These are phyloP conservation scores for Cupressus sempervirens DNA, from an alignment of 75 land plant species.

Conservation along the genomic window DNA sequence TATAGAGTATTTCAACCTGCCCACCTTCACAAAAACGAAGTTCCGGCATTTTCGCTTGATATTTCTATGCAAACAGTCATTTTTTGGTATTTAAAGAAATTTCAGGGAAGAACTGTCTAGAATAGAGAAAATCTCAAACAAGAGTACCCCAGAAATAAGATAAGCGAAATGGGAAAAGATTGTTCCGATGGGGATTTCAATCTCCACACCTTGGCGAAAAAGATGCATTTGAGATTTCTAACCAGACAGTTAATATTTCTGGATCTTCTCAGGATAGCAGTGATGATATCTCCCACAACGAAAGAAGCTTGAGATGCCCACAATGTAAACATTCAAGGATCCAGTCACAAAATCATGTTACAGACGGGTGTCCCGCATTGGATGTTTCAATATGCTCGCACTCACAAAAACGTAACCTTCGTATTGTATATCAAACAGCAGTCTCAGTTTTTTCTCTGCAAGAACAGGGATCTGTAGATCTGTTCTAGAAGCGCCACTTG, in stretches of 20 bases:
- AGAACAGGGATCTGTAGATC: background rate
- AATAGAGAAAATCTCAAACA: background rate
- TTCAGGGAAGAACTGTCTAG: background rate
- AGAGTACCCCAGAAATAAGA: background rate
- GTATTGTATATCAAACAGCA: no score
- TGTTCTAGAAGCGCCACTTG: background rate
- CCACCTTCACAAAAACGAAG: background rate
- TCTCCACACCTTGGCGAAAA: background rate
- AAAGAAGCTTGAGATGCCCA: no score
- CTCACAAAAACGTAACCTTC: no score
- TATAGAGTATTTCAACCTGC: background rate
- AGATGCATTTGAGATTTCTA: background rate
- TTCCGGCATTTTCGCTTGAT: background rate
- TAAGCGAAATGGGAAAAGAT: background rate
- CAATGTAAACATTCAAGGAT: background rate
- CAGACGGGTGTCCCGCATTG: no score
- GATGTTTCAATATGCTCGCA: background rate
- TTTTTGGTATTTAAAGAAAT: no score
- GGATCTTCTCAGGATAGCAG: background rate
- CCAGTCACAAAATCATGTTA: background rate
- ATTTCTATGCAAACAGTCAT: background rate
- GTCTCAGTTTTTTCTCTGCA: no score
- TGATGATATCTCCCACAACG: background rate
- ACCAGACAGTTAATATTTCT: background rate
- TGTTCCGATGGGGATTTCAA: background rate